Evolutionary conservation across 1,284 basidiomycete species (phyloP), one percentile per base, ranked within the genome.

Genomic region (Neotropicomus parvogracilis): DNA sequence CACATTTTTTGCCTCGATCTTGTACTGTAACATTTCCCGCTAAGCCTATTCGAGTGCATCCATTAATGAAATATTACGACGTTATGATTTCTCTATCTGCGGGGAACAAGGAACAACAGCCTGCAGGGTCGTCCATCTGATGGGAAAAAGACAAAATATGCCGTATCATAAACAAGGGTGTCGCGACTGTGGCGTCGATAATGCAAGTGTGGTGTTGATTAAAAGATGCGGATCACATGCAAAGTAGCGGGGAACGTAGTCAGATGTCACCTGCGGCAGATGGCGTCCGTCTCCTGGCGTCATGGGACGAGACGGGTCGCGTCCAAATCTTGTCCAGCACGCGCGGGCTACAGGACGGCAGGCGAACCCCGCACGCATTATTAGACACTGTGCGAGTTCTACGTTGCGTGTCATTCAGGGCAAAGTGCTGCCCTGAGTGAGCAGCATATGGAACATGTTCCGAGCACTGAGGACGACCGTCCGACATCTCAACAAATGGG

Each of bases 211-310:
- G 46, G 47, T 41, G 36, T 20, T 48, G 39, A 58, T 48, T 12
- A 36, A 50, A 43, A 46, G 40, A 34, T 41, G 46, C 40, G 47
- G 45, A 28, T 28, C 58, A 49, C 40, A 48, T 31, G 40, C 39
- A 48, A 58, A 46, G 44, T 45, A 35, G 16, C 32, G 40, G 20
- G 42, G 24, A 51, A 33, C 44, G 37, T 19, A 32, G 42, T 65
- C 52, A 65, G 33, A 65, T 67, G 39, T 52, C 63, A 35, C 66
- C 63, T 24, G 67, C 62, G 34, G 62, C 66, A 31, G 63, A 68
- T 19, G 62, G 55, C 0, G 64, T 68, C 38, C 66, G 64, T 38
- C 51, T 63, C 45, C 63, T 66, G 21, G 53, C 36, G 40, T 66
- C 63, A 52, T 52, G 50, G 38, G 62, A 47, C 24, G 53, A 42